Evolutionary conservation across 2,329 filamentous ascomycete genomes (phyloP), one percentile per base, ranked within the genome.

Genomic region (Fusarium pseudonygamai): DNA sequence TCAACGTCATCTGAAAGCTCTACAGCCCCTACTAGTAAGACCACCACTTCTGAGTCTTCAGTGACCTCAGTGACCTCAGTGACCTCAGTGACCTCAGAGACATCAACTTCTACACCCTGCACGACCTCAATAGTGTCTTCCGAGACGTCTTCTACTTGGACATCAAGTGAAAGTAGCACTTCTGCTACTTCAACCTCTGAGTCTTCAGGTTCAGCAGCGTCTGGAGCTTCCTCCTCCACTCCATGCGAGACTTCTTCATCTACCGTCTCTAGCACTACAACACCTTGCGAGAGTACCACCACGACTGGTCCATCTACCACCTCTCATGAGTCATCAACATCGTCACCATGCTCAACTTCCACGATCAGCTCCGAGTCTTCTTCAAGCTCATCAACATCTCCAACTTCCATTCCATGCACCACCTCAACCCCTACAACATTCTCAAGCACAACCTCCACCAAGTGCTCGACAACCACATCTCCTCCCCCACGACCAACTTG

Each of bases 401-500:
- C 37, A 10, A 14, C 55, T 36, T 37, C 18, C 36, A 37, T 20
- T 8, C 46, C 34, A 22, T 42, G 37, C 36, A n/a, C 32, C 20
- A 40, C 64, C 5, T 69, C 52, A 34, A 30, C 32, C 16, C 39
- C n/a, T 6, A 68, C 59, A 12, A 52, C 63, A 16, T 42, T 39
- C 22, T 53, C 56, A 30, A 71, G 53, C n/a, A 64, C 40, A 13
- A 65, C 61, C 5, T 30, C 40, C 4, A 30, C 47, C 10, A 55
- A 59, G 28, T 57, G 55, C 39, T 49, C 43, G 1, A 74, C 53
- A 24, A 50, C 43, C 12, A 40, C 68, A 28, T 52, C 57, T 24
- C 43, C 53, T 11, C 42, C 60, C 8, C 43, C 71, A 22, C 46
- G 57, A 1, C 71, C 67, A 42, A 65, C 71, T 36, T 74, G 71